Percentiles rank a stretch among this genome's conserved stretches.
Conservation (phyloP, 2,329 filamentous ascomycete species). For the Exophiala aquamarina region DNA sequence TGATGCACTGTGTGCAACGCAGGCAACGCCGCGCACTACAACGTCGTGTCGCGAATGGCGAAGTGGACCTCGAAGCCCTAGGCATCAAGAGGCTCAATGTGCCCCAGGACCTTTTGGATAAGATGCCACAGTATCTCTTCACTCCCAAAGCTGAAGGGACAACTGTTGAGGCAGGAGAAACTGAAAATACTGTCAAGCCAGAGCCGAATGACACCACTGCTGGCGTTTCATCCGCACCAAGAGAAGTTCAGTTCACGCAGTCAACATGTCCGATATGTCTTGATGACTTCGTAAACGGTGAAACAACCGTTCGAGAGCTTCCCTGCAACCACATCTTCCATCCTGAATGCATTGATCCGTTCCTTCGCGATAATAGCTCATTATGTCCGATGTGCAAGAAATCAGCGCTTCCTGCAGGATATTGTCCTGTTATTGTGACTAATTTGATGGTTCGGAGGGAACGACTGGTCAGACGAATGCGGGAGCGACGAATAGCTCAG, state of each 20-base stretch:
- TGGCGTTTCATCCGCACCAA: conserved; percentile 3
- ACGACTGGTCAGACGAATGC: conserved; percentile 57
- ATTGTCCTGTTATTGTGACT: conserved; percentile 67
- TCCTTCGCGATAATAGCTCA: conserved; percentile 74
- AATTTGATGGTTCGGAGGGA: conserved; percentile 86
- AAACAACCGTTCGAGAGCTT: conserved; percentile 77
- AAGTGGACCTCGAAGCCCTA: conserved; percentile 81
- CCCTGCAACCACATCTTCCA: conserved; percentile 94
- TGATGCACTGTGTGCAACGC: conserved; percentile 77
- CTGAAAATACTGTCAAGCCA: background rate
- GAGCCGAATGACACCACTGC: conserved; percentile 5
- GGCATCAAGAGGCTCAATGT: conserved; percentile 82
- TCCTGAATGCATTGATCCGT: conserved; percentile 84
- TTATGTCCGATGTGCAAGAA: conserved; percentile 90
- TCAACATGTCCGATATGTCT: conserved; percentile 88
- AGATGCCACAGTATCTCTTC: conserved; percentile 79
- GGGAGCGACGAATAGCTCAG: conserved; percentile 11
- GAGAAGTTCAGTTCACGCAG: conserved; percentile 60
- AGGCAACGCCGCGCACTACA: conserved; percentile 67
- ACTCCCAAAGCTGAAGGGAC: conserved; percentile 29
- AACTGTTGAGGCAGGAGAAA: background rate
- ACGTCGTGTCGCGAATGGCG: conserved; percentile 70
- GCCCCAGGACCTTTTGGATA: conserved; percentile 67
- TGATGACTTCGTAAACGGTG: conserved; percentile 69
- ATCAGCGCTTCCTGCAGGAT: conserved; percentile 70